A percentile compares a stretch with the other conserved stretches of the same genome.
These are phyloP conservation scores for Yarrowia osloensis DNA, from an alignment of 805 yeast genomes.

Conservation along the genomic window DNA sequence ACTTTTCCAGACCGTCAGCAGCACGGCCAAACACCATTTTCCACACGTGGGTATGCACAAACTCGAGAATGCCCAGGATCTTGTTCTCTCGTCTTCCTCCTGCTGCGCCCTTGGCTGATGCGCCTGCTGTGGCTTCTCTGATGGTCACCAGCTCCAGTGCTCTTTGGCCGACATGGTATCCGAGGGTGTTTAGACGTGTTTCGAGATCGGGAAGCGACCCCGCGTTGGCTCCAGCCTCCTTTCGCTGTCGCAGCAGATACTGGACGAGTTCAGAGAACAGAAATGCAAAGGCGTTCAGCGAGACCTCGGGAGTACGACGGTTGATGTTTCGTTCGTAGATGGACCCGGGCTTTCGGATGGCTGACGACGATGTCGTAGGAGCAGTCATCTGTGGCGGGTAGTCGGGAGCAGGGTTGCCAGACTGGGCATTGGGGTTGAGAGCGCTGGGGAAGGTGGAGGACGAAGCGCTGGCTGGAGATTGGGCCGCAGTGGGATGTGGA, in stretches of 20 bases:
- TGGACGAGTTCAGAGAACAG: conserved; percentile 70
- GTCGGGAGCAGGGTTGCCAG: neutral
- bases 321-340: conserved; percentile 72
- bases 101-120: conserved; percentile 40
- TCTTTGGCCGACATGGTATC: conserved; percentile 76
- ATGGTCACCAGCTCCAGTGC: conserved; percentile 66
- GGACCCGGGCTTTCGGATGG: conserved; percentile 33
- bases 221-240: conserved; percentile 45
- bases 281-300: conserved; percentile 65
- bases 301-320: conserved; percentile 67
- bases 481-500: conserved; percentile 37
- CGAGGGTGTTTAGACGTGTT: conserved; percentile 63
- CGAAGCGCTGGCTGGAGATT: conserved; percentile 13
- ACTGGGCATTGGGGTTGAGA: conserved; percentile 14
- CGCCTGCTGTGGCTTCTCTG: conserved; percentile 48
- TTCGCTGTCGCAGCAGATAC: conserved; percentile 61
- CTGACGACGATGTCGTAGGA: neutral
- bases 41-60: conserved; percentile 75
- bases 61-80: conserved; percentile 68
- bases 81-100: conserved; percentile 54
- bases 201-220: conserved; percentile 60
- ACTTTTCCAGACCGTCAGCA: conserved; percentile 74
- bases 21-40: conserved; percentile 66
- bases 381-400: conserved; percentile 15
- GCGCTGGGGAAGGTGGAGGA: neutral